Evolutionary conservation across 2,329 filamentous ascomycete genomes (phyloP).

Genomic region (Biscogniauxia sp.): DNA sequence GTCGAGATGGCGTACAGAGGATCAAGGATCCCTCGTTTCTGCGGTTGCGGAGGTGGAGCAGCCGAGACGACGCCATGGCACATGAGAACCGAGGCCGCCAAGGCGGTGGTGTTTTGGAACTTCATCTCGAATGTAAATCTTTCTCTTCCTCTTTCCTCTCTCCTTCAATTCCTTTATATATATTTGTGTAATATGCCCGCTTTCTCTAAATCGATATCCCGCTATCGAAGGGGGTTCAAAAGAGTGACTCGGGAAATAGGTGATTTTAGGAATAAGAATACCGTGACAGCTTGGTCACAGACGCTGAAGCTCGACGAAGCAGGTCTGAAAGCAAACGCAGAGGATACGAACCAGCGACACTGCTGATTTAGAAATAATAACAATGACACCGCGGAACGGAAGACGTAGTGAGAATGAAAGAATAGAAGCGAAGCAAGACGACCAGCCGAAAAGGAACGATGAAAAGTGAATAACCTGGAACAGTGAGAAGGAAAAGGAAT

Average conservation of each 20-base stretch:
- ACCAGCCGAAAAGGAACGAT: constrained; percentile 18
- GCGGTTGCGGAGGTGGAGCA: constrained; percentile 24
- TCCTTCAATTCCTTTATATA: too few species aligned
- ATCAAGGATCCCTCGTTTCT: constrained; percentile 22
- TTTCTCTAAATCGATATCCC: constrained; percentile 1
- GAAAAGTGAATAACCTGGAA: constrained; percentile 10
- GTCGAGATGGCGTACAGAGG: constrained; percentile 34
- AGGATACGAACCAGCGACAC: constrained; percentile 19
- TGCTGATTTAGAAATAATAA: not conserved
- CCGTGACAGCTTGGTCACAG: not conserved
- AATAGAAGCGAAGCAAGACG: constrained; percentile 3
- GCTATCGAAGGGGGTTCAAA: constrained; percentile 2
- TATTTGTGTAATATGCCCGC: too few species aligned
- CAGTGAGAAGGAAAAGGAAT: constrained; percentile 6
- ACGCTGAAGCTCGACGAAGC: not conserved
- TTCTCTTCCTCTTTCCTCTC: not conserved
- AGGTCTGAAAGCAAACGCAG: constrained; percentile 6
- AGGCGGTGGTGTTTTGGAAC: constrained; percentile 30
- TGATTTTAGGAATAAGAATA: not conserved
- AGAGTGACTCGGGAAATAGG: constrained; percentile 3
- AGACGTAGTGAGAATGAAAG: constrained; percentile 6
- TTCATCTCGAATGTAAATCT: constrained; percentile 31
- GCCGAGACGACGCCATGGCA: constrained; percentile 27
- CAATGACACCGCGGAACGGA: not conserved
- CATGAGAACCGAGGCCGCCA: constrained; percentile 33